Evolutionary conservation across 2,329 filamentous ascomycete genomes (phyloP), one percentile per base, ranked within the genome.

Genomic region (Claviceps pazoutovae): DNA sequence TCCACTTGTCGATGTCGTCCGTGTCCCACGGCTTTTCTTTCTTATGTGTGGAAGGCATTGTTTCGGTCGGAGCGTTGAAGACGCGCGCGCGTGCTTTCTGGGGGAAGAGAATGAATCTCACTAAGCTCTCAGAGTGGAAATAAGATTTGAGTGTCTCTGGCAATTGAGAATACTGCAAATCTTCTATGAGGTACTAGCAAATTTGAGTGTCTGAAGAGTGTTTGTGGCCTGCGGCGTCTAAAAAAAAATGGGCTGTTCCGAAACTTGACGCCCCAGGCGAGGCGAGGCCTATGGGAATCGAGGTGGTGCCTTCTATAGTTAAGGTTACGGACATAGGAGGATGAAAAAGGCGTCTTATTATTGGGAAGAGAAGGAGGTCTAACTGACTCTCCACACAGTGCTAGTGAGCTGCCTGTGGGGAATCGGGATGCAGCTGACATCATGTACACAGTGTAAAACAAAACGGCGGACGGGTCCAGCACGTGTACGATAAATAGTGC

Each of bases 1-100:
- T 91, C 89, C 89, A 97, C 68, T 96, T 95, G 71, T 97, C 91
- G 57, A 97, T 88, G 63, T 96, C 93, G 56, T 95, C 90, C 52
- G 90, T 95, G 63, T 96, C 90, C 90, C 89, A 94, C 51, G 88
- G 86, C 68, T 95, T 95, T 3, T 94, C 88, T 59, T 80, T 84
- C 56, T 95, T 86, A 71, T 95, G 82, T 58, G 85, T 95, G 34
- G 88, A 93, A 56, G 89, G 88, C 89, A 95, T 89, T 41, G 51
- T 57, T 56, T 46, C 30, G 46, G 52, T 49, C 7, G 23, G 48
- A n/a, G 19, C 16, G 2, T 26, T 26, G 11, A 11, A 16, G n/a
- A 6, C 1, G 36, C 21, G 13, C 5, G 19, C 17, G n/a, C 17
- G 17, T 5, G 17, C 39, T 17, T 49, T n/a, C 36, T 14, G 13